Evolutionary conservation across 768 basidiomycete species (phyloP).

Genomic region (Hydnum rufescens): DNA sequence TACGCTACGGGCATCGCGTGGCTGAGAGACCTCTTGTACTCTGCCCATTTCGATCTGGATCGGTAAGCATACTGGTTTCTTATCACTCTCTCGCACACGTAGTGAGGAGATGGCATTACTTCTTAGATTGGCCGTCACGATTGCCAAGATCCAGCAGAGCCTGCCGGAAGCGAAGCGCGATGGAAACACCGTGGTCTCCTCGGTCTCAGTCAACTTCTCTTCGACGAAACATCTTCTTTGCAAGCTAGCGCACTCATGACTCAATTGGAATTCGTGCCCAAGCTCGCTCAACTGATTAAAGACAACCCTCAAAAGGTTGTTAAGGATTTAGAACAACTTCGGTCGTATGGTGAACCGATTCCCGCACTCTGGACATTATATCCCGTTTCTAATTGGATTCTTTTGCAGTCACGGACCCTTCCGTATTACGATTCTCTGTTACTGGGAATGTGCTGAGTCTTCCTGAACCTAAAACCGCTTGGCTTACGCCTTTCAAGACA

Average conservation of each 20-base stretch:
- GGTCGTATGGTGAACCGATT: constrained; percentile 35
- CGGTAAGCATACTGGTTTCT: constrained; percentile 26
- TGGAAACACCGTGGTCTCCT: constrained; percentile 57
- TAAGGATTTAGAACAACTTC: constrained; percentile 52
- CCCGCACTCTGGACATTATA: neutral
- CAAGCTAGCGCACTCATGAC: constrained; percentile 47
- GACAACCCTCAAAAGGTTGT: constrained; percentile 53
- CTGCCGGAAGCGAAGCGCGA: constrained; percentile 84
- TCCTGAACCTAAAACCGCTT: constrained; percentile 48
- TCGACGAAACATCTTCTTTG: constrained; percentile 47
- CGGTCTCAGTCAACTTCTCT: constrained; percentile 47
- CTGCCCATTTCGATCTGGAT: constrained; percentile 56
- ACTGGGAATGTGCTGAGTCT: constrained; percentile 67
- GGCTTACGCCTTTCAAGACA: constrained; percentile 48
- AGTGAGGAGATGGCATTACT: neutral
- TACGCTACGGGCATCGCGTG: constrained; percentile 74
- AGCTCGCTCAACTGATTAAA: constrained; percentile 48
- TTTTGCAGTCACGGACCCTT: constrained; percentile 54
- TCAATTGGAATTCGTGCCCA: constrained; percentile 64
- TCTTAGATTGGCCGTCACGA: constrained; percentile 53
- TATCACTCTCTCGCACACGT: neutral
- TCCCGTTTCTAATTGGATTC: neutral
- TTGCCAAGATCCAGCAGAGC: constrained; percentile 77
- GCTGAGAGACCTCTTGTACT: constrained; percentile 65
- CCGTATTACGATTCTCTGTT: constrained; percentile 72